Percentiles rank a stretch among this genome's conserved stretches.
Conservation (phyloP, 495 filamentous ascomycete genomes). For the Geopyxis carbonaria region DNA sequence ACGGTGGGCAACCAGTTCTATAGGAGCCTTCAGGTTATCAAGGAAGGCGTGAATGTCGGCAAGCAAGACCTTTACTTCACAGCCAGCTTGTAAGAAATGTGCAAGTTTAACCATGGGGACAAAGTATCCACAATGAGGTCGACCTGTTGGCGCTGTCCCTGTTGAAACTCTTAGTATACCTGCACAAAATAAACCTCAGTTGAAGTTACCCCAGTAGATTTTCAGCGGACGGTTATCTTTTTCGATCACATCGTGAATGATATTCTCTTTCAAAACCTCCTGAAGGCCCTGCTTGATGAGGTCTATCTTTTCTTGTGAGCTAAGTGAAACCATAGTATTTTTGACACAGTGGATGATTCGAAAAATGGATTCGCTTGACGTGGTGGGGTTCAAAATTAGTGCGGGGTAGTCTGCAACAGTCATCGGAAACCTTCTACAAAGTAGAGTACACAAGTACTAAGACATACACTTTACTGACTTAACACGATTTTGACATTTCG, state of each 20-base stretch:
- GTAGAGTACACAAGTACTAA: too few species aligned
- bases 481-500: too few species aligned
- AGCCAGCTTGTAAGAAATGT: slow-evolving; percentile 70
- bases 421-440: too few species aligned
- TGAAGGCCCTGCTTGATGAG: slow-evolving; percentile 68
- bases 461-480: too few species aligned
- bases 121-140: slow-evolving; percentile 72
- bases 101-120: slow-evolving; percentile 76
- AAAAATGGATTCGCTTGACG: too few species aligned
- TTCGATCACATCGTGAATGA: slow-evolving; percentile 57
- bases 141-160: slow-evolving; percentile 59
- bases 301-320: slow-evolving; percentile 34
- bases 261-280: slow-evolving; percentile 72
- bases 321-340: slow-evolving; percentile 25
- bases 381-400: too few species aligned
- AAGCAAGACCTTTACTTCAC: slow-evolving; percentile 62
- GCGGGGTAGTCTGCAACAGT: too few species aligned
- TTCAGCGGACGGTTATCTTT: slow-evolving; percentile 51
- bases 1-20: slow-evolving; percentile 70
- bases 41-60: slow-evolving; percentile 70
- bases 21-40: slow-evolving; percentile 67
- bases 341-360: too few species aligned
- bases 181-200: not conserved
- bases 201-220: slow-evolving; percentile 64
- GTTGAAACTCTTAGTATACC: not conserved